phyloP scores from a whole-genome alignment of 139 green algal genomes.

The Haematococcus lacustris region DNA sequence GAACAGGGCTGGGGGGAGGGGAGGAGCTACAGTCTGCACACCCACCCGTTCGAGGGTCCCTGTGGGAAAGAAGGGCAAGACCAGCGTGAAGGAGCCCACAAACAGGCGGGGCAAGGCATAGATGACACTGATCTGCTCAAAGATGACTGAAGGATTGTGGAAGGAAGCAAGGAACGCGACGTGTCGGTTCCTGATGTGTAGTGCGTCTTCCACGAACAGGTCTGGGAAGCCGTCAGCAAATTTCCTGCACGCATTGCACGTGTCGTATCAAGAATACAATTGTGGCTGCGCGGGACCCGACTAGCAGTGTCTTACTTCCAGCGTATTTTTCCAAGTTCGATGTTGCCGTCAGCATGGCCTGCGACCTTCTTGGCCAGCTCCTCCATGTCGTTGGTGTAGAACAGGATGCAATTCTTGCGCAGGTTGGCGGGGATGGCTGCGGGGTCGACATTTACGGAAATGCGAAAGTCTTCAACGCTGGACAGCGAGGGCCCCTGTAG shows the following conservation, averaged over 20 bases:
- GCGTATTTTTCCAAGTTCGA: slow-evolving; percentile 48
- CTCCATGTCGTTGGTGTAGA: slow-evolving; percentile 79
- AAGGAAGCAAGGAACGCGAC: slow-evolving; percentile 97
- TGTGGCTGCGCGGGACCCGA: too few species aligned
- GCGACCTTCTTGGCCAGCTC: slow-evolving; percentile 71
- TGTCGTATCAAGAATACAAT: too few species aligned
- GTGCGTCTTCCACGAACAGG: slow-evolving; percentile 92
- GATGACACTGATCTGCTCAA: slow-evolving; percentile 96
- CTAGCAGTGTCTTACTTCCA: slow-evolving; percentile 85
- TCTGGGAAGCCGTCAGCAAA: slow-evolving; percentile 98
- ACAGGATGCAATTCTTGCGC: slow-evolving; percentile 82
- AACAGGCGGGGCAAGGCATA: slow-evolving; percentile 95
- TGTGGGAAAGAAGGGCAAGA: slow-evolving; percentile 97
- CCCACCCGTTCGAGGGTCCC: slow-evolving; percentile 73
- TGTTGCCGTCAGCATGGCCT: slow-evolving; percentile 21
- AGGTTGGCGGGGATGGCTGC: slow-evolving; percentile 19
- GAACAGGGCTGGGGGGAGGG: too few species aligned
- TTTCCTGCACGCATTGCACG: slow-evolving; percentile 49
- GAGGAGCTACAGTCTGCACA: too few species aligned
- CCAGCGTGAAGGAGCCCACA: slow-evolving; percentile 91
- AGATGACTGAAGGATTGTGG: slow-evolving; percentile 80
- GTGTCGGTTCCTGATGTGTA: slow-evolving; percentile 82
- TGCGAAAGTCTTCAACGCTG: slow-evolving; percentile 23
- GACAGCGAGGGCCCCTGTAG: neutral
- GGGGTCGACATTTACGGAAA: slow-evolving; percentile 14